phyloP scores from a whole-genome alignment of 495 filamentous ascomycete genomes.

The Aspergillus diversus region DNA sequence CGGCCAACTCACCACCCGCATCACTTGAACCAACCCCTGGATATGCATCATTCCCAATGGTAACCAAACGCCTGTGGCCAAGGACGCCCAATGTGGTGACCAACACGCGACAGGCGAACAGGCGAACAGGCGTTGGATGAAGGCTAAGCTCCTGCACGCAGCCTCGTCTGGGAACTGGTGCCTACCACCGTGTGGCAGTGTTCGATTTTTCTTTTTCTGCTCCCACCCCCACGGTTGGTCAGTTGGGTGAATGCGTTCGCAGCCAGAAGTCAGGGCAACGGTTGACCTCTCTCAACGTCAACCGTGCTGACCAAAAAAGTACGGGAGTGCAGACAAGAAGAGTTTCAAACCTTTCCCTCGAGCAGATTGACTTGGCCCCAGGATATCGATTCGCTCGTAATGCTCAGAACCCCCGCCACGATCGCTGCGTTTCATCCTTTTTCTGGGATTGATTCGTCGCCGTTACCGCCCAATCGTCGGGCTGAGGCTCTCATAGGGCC shows the following conservation, averaged over 20 bases:
- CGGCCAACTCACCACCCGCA: constrained; percentile 20
- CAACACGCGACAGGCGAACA: too few relatives aligned
- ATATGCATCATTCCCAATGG: constrained; percentile 13
- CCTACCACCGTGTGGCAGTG: constrained; percentile 9
- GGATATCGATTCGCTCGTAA: constrained; percentile 22
- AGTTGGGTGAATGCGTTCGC: constrained; percentile 2
- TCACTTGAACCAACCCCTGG: constrained; percentile 8
- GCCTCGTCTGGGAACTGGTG: constrained; percentile 8
- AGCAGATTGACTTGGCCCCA: constrained; percentile 23
- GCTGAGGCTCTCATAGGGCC: constrained; percentile 30
- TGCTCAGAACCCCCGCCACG: constrained; percentile 23
- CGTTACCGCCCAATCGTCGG: constrained; percentile 31
- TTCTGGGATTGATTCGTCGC: constrained; percentile 27
- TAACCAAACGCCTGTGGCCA: constrained; percentile 16
- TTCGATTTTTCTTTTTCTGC: constrained; percentile 8
- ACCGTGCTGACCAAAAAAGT: constrained; percentile 3
- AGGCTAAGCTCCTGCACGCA: constrained; percentile 16
- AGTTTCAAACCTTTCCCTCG: constrained; percentile 19
- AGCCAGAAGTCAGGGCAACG: constrained; percentile 13
- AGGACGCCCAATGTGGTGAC: constrained; percentile 20
- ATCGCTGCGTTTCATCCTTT: constrained; percentile 23
- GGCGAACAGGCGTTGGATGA: constrained; percentile 5
- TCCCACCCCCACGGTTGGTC: constrained; percentile 1
- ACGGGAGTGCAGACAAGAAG: constrained; percentile 5
- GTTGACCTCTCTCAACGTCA: constrained; percentile 1